Base-by-base conservation (phyloP, 495 filamentous ascomycete genomes). In the Friedmanniomyces simplex region DNA sequence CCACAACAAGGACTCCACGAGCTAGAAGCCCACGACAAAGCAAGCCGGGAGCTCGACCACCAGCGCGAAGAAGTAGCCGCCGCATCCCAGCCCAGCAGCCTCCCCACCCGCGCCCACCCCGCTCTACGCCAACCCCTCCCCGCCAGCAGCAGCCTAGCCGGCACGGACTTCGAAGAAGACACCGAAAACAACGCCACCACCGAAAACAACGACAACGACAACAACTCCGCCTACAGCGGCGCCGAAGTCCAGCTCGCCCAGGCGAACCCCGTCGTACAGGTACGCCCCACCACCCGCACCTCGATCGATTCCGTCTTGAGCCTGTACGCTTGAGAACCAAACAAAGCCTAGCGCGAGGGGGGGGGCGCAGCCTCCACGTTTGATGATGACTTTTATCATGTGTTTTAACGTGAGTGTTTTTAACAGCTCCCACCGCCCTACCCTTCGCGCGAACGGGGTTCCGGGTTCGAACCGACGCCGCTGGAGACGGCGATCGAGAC, bases 401-500 rank as follows among this genome's bases (percentile, higher is more conserved):
- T n/a, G n/a, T n/a, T n/a, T n/a, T n/a, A n/a, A n/a, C n/a, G n/a
- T n/a, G n/a, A n/a, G n/a, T n/a, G n/a, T n/a, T n/a, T n/a, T n/a
- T n/a, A n/a, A n/a, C n/a, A 57, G 53, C 32, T 51, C 8, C 54
- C 59, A 43, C 59, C 45, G 20, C 54, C 54, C 1, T 52, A 61
- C 36, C 28, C 54, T 18, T 20, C 36, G 6, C 59, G 41, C 47
- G 54, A 53, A 30, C 1, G 34, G n/a, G n/a, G 45, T 11, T 12
- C 8, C 7, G 47, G 52, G 7, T 55, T 50, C 47, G 54, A 52
- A 22, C 28, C 46, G 24, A 57, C 42, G 18, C 59, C 52, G 22
- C 37, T 61, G 13, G 59, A 61, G 39, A 45, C 22, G 11, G 59
- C 43, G 3, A 51, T 61, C 42, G 54, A 61, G 53, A 61, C 59